Conservation (phyloP, 2,329 filamentous ascomycete genomes). For the Hypoxylon sp. region DNA sequence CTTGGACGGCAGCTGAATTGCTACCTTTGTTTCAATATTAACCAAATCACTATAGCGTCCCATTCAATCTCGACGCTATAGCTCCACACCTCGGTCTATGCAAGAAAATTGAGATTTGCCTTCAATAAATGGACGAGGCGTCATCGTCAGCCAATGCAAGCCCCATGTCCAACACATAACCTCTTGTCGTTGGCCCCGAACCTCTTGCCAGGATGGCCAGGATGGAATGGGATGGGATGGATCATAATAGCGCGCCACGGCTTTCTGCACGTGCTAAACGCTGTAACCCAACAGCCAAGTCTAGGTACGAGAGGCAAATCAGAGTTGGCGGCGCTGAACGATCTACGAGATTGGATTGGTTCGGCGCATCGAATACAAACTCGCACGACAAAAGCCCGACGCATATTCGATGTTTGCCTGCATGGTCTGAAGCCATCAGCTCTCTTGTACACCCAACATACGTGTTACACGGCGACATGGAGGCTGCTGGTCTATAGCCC, state of each 20-base stretch:
- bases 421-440: constrained; percentile 40
- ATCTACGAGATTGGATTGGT: constrained; percentile 27
- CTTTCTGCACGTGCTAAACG: constrained; percentile 37
- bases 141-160: constrained; percentile 36
- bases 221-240: constrained; percentile 28
- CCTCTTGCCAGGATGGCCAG: constrained; percentile 22
- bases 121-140: constrained; percentile 31
- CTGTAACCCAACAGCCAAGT: constrained; percentile 32
- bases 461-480: constrained; percentile 30
- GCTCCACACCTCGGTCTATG: constrained; percentile 1
- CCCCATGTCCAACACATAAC: constrained; percentile 37
- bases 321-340: constrained; percentile 19
- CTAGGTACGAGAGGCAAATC: constrained; percentile 32
- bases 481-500: background rate
- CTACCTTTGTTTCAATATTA: background rate
- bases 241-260: constrained; percentile 38
- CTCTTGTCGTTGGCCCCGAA: constrained; percentile 27
- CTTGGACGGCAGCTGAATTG: background rate
- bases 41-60: constrained; percentile 4
- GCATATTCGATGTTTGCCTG: constrained; percentile 42
- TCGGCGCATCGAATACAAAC: constrained; percentile 31
- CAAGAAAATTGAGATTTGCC: constrained; percentile 25
- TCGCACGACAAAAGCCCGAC: constrained; percentile 39
- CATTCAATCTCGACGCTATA: constrained; percentile 10
- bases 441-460: constrained; percentile 36